Evolutionary conservation across 768 basidiomycete genomes (phyloP).

Genomic region (Auricularia auricula-judae): DNA sequence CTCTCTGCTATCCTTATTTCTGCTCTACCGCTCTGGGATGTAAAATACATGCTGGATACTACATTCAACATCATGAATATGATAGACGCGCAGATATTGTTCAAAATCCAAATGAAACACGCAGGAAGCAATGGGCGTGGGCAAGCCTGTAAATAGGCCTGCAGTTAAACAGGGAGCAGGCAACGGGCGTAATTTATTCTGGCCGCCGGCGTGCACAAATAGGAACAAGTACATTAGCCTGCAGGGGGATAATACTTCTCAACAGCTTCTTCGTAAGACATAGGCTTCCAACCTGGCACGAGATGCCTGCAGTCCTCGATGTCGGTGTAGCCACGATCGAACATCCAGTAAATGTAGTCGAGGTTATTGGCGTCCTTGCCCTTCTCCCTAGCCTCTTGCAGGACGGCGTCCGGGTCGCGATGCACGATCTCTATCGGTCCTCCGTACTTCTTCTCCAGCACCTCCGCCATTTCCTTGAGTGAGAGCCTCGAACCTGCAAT

Average conservation of each 20-base stretch:
- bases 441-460: constrained; percentile 8
- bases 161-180: no score
- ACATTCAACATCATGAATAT: no score
- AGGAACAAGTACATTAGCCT: no score
- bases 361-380: background rate
- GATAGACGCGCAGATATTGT: no score
- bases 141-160: no score
- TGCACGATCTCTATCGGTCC: constrained; percentile 10
- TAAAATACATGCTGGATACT: no score
- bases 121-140: no score
- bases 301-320: background rate
- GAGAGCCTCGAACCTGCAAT: background rate
- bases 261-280: background rate
- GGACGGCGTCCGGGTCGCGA: background rate
- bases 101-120: no score
- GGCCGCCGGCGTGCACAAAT: no score
- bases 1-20: background rate
- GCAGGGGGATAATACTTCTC: no score
- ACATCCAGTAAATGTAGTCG: background rate
- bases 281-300: background rate
- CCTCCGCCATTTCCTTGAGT: constrained; percentile 11
- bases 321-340: background rate
- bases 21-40: no score
- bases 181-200: no score
- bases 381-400: background rate